phyloP scores from a whole-genome alignment of 352 stramenopile genomes.

The Thalassiosira hispida region DNA sequence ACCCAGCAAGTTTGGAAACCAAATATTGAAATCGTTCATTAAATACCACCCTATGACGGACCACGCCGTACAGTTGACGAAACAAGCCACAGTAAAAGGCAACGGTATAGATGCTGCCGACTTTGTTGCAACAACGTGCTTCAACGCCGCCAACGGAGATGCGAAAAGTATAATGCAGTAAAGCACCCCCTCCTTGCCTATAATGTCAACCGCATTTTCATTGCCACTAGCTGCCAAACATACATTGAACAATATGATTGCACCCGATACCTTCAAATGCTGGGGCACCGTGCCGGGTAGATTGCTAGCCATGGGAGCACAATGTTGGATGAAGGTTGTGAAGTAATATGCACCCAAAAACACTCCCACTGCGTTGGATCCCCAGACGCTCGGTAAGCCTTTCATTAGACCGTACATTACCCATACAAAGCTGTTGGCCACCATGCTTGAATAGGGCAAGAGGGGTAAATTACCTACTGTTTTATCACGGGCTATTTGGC shows the following conservation, averaged over 20 bases:
- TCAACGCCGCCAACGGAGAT: conserved; percentile 66
- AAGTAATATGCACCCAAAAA: conserved; percentile 67
- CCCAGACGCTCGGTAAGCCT: conserved; percentile 57
- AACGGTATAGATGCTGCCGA: conserved; percentile 75
- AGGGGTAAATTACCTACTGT: conserved; percentile 69
- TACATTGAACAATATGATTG: conserved; percentile 49
- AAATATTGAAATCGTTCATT: conserved; percentile 58
- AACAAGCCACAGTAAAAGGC: conserved; percentile 77
- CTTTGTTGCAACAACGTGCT: conserved; percentile 70
- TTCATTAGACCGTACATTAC: conserved; percentile 66
- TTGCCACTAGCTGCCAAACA: conserved; percentile 9
- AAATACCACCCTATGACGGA: conserved; percentile 37
- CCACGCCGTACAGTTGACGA: conserved; percentile 76
- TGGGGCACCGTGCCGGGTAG: conserved; percentile 62
- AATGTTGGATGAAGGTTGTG: conserved; percentile 60
- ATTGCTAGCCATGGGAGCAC: conserved; percentile 45
- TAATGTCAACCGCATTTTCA: conserved; percentile 33
- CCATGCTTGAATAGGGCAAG: conserved; percentile 79
- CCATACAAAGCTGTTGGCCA: conserved; percentile 71
- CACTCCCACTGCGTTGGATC: conserved; percentile 65
- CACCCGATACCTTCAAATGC: conserved; percentile 46
- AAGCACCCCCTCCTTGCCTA: conserved; percentile 72
- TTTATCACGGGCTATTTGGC: conserved; percentile 61
- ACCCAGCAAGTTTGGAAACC: conserved; percentile 48
- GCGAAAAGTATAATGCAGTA: conserved; percentile 78